These are phyloP conservation scores for Gloeopeniophorella convolvens DNA, from an alignment of 768 basidiomycete species.

Conservation along the genomic window DNA sequence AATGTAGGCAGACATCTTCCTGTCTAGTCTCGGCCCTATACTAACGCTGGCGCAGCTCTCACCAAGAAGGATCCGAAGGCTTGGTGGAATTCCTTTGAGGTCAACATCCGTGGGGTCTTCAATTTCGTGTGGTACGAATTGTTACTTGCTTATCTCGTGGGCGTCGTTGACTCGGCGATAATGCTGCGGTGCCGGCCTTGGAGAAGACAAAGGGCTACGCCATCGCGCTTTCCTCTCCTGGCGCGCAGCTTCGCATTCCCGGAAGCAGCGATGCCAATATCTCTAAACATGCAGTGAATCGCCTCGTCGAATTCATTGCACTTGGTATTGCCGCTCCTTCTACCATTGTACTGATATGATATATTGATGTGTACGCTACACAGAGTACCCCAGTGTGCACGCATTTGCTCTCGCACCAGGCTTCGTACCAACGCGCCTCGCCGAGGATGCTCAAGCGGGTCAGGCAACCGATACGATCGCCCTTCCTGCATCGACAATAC, in stretches of 20 bases:
- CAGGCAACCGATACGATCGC: background rate
- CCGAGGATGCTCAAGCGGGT: background rate
- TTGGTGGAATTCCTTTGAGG: slow-evolving; percentile 13
- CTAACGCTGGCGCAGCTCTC: background rate
- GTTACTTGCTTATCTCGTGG: background rate
- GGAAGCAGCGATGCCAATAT: slow-evolving; percentile 3
- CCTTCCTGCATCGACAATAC: slow-evolving; percentile 1
- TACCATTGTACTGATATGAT: background rate
- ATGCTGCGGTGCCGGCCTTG: background rate
- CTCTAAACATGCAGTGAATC: slow-evolving; percentile 3
- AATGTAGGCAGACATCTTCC: background rate
- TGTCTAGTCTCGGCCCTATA: background rate
- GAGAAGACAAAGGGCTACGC: background rate
- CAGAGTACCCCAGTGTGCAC: slow-evolving; percentile 4
- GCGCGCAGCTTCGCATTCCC: background rate
- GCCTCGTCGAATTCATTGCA: slow-evolving; percentile 7
- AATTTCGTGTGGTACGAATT: slow-evolving; percentile 4
- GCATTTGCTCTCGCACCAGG: slow-evolving; percentile 5
- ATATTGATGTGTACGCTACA: background rate
- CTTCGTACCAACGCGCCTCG: background rate
- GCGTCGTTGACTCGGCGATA: background rate
- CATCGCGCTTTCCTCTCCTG: background rate
- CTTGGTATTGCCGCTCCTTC: background rate
- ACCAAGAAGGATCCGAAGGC: slow-evolving; percentile 5
- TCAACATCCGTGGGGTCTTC: slow-evolving; percentile 9